Conservation (phyloP, 257 asterid species). For the Gentiana macrophylla region DNA sequence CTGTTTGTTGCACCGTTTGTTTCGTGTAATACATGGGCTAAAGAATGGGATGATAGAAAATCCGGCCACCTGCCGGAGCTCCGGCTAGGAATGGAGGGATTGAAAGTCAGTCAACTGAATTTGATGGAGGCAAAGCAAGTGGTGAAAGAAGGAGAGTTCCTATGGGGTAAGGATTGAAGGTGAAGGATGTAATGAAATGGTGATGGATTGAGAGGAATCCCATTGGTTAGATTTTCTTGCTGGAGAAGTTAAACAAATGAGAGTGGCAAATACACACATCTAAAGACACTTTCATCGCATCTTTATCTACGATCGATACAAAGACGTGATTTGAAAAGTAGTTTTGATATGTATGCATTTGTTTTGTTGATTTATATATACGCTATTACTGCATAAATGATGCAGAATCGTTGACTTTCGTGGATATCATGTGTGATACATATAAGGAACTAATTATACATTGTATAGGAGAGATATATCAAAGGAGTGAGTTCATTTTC, state of each 20-base stretch:
- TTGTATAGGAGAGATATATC: too few relatives aligned
- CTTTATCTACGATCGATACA: too few relatives aligned
- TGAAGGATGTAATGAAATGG: constrained; percentile 28
- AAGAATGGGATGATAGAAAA: constrained; percentile 22
- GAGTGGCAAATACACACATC: too few relatives aligned
- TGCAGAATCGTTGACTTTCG: too few relatives aligned
- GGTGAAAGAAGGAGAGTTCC: constrained; percentile 22
- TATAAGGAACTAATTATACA: too few relatives aligned
- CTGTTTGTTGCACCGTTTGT: constrained; percentile 32
- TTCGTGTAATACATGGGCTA: constrained; percentile 12
- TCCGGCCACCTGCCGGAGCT: background rate
- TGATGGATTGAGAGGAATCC: constrained; percentile 31
- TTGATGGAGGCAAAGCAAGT: constrained; percentile 33
- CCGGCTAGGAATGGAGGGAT: constrained; percentile 16
- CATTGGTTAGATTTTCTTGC: constrained; percentile 29
- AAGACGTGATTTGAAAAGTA: too few relatives aligned
- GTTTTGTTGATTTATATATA: too few relatives aligned
- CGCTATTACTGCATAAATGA: too few relatives aligned
- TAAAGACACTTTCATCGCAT: too few relatives aligned
- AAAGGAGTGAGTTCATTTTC: too few relatives aligned
- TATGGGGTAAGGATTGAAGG: constrained; percentile 26
- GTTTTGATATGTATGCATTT: too few relatives aligned
- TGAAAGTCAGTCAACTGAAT: constrained; percentile 21
- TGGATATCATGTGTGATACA: too few relatives aligned
- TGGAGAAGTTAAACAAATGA: constrained; percentile 17